Conservation (phyloP, 2,329 filamentous ascomycete genomes). For the Capronia americana region DNA sequence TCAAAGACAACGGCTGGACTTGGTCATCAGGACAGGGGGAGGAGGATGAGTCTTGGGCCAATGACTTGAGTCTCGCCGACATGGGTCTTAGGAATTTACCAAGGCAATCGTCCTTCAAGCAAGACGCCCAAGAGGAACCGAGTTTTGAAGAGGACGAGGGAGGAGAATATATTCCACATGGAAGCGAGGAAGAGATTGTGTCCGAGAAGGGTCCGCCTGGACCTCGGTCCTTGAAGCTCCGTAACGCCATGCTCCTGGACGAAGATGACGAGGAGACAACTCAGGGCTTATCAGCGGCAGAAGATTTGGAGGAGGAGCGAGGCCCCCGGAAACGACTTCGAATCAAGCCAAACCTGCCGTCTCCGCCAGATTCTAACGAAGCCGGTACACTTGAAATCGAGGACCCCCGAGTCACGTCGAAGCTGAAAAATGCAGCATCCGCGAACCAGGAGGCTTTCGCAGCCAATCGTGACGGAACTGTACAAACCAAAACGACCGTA, state of each 20-base stretch:
- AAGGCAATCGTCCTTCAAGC: slow-evolving; percentile 21
- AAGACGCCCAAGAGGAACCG: slow-evolving; percentile 15
- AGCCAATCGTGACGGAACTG: background rate
- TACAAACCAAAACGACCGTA: slow-evolving; percentile 1
- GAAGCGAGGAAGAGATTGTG: slow-evolving; percentile 2
- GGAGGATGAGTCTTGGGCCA: slow-evolving; percentile 40
- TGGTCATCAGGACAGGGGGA: slow-evolving; percentile 2
- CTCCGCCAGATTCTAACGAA: slow-evolving; percentile 21
- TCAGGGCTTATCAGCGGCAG: background rate
- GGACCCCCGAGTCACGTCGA: background rate
- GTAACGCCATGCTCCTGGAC: background rate
- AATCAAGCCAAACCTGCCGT: slow-evolving; percentile 16
- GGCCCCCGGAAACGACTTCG: slow-evolving; percentile 30
- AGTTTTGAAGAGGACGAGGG: slow-evolving; percentile 25
- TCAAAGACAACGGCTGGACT: slow-evolving; percentile 32
- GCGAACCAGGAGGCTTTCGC: background rate
- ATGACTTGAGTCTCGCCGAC: slow-evolving; percentile 40
- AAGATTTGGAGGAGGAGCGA: slow-evolving; percentile 16
- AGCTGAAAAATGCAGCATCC: background rate
- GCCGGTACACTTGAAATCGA: slow-evolving; percentile 12
- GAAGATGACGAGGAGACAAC: slow-evolving; percentile 6
- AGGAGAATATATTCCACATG: slow-evolving; percentile 22
- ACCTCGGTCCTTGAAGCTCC: background rate
- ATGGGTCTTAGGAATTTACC: slow-evolving; percentile 37
- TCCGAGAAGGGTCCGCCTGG: background rate